Base-by-base conservation (phyloP, 2,329 filamentous ascomycete species). In the Aspergillus proliferans region DNA sequence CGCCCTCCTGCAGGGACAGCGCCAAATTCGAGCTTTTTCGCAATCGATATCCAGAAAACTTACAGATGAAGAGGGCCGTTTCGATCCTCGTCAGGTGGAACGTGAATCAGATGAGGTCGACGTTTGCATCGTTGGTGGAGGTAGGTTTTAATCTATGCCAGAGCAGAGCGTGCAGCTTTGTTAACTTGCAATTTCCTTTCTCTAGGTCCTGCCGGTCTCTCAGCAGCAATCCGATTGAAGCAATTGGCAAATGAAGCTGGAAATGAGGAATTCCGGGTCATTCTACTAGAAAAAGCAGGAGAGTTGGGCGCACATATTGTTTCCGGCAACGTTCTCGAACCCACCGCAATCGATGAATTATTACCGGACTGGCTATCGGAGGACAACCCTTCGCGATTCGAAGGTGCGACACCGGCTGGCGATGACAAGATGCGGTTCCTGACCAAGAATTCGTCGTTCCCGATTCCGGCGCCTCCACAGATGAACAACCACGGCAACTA, bases 401-500 rank as follows among this genome's bases (percentile, higher is more conserved):
- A 90, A 70, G 78, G 88, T 70, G 88, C 86, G 50, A 98, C 93
- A 1, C 85, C 90, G 18, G 92, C 90, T 4, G 86, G 82, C 54
- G 76, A 75, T 45, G 93, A 98, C 64, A 85, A 84, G 71, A 95
- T 98, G 92, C 85, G 88, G 59, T 96, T 96, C 71, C 79, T 98
- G 52, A 97, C 92, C 43, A 87, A 91, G 74, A 86, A 78, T 47
- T 76, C 77, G 53, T 76, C 90, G 0, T 82, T 95, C 49, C 88
- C 89, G 5, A 76, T 97, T 47, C 93, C 92, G 1, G 83, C 85
- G 10, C 93, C 93, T 41, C 93, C 93, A 28, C 93, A 97, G 74
- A 98, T 98, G 93, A 83, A 91, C 76, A 98, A 98, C 68, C 82
- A 95, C 63, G 93, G 93, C 58, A 98, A 98, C 73, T 97, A 94